phyloP scores from a whole-genome alignment of 2,329 filamentous ascomycete genomes.

The Ceratocystis alfenasii region DNA sequence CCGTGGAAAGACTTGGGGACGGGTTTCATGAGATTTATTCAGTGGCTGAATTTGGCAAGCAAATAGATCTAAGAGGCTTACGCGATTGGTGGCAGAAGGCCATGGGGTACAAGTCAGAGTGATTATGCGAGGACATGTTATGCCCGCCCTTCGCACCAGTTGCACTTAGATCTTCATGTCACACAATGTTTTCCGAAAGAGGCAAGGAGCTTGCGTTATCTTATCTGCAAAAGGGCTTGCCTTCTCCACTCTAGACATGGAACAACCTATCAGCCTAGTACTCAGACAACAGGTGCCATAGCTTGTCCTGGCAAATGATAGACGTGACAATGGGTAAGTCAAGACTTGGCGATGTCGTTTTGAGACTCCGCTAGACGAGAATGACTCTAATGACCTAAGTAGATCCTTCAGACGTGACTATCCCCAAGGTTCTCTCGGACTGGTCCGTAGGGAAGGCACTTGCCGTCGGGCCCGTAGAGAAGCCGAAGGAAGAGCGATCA shows the following conservation, averaged over 20 bases:
- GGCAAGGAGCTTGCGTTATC: not conserved
- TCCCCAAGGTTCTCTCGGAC: conserved; percentile 24
- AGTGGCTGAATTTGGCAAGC: conserved; percentile 50
- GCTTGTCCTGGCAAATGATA: not conserved
- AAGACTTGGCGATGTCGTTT: not conserved
- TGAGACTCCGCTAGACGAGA: no score
- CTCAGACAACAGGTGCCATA: no score
- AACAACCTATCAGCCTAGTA: no score
- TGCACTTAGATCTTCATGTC: not conserved
- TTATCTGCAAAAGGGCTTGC: not conserved
- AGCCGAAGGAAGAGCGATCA: conserved; percentile 41
- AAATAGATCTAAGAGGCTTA: conserved; percentile 50
- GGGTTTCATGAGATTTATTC: conserved; percentile 47
- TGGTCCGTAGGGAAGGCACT: conserved; percentile 26
- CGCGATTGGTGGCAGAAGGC: conserved; percentile 54
- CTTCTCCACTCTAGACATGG: not conserved
- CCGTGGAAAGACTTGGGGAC: conserved; percentile 14
- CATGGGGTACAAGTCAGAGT: conserved; percentile 43
- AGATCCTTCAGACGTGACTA: conserved; percentile 25
- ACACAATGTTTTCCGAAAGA: not conserved
- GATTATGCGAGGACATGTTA: not conserved
- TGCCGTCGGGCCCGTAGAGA: conserved; percentile 28
- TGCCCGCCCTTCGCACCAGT: not conserved
- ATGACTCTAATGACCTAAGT: conserved; percentile 1
- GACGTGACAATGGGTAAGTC: conserved; percentile 10